Conservation (phyloP, 768 basidiomycete species). For the Solioccasus polychromus region DNA sequence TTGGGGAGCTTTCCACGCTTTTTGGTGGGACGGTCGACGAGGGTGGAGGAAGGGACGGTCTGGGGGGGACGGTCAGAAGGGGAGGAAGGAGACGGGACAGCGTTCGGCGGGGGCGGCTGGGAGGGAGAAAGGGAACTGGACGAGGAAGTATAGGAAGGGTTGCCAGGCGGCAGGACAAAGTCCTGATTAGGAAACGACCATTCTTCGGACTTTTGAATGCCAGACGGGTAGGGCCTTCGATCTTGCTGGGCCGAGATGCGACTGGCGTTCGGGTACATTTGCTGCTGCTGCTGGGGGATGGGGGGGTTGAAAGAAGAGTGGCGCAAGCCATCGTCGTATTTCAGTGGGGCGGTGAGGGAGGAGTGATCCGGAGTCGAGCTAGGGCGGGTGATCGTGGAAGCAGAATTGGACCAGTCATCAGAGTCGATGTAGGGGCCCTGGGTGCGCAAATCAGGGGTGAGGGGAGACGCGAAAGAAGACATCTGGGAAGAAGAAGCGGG, state of each 20-base stretch:
- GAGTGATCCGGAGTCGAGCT: constrained; percentile 62
- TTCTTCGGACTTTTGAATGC: constrained; percentile 59
- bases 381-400: constrained; percentile 64
- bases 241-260: constrained; percentile 72
- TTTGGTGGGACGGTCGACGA: constrained; percentile 74
- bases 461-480: constrained; percentile 47
- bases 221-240: constrained; percentile 48
- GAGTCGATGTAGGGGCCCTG: constrained; percentile 41
- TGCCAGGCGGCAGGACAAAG: constrained; percentile 42
- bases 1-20: constrained; percentile 88
- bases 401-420: constrained; percentile 54
- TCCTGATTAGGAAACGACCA: constrained; percentile 68
- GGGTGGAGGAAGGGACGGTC: constrained; percentile 49
- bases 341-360: constrained; percentile 47
- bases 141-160: constrained; percentile 23
- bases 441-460: constrained; percentile 46
- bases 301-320: constrained; percentile 64
- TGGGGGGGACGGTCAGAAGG: constrained; percentile 49
- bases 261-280: constrained; percentile 61
- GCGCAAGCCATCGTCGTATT: constrained; percentile 70
- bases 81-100: constrained; percentile 44
- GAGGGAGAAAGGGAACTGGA: constrained; percentile 43
- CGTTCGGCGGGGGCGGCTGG: constrained; percentile 27
- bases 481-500: constrained; percentile 51
- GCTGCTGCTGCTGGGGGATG: constrained; percentile 51